A percentile compares a stretch with the other conserved stretches of the same genome.
Evolutionary conservation across 352 stramenopile genomes (phyloP).

Genomic region (Phytopythium oedochilum): DNA sequence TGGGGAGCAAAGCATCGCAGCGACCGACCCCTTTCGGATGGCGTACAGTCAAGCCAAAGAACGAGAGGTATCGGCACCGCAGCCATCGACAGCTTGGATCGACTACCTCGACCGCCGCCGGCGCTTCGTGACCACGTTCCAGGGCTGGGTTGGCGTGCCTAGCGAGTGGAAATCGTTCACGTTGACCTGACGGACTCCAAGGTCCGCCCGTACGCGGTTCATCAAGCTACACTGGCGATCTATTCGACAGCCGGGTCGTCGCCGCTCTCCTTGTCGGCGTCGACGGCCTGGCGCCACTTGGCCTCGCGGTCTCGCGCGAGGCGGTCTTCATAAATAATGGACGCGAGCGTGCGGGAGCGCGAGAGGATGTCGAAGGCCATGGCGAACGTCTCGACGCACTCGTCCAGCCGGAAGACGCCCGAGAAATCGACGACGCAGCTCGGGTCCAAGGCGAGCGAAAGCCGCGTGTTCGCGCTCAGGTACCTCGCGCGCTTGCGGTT

Average conservation of each 20-base stretch:
- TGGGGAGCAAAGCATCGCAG: not conserved
- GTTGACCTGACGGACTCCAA: conserved; percentile 7
- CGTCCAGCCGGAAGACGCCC: conserved; percentile 57
- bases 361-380: conserved; percentile 60
- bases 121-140: conserved; percentile 12
- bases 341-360: conserved; percentile 37
- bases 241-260: not conserved
- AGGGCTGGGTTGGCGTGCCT: conserved; percentile 30
- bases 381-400: conserved; percentile 63
- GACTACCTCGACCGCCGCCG: not conserved
- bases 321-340: conserved; percentile 61
- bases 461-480: conserved; percentile 40
- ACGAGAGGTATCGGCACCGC: conserved; percentile 11
- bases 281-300: conserved; percentile 16
- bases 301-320: conserved; percentile 33
- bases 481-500: conserved; percentile 50
- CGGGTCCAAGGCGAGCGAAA: conserved; percentile 32
- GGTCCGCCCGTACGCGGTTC: too few relatives aligned
- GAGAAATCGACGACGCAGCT: conserved; percentile 48
- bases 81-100: not conserved
- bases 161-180: conserved; percentile 29
- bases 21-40: conserved; percentile 4
- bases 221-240: not conserved
- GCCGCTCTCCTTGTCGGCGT: not conserved
- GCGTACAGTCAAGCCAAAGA: conserved; percentile 36